Conservation (phyloP, 345 rosid genomes). For the Gossypium mustelinum region DNA sequence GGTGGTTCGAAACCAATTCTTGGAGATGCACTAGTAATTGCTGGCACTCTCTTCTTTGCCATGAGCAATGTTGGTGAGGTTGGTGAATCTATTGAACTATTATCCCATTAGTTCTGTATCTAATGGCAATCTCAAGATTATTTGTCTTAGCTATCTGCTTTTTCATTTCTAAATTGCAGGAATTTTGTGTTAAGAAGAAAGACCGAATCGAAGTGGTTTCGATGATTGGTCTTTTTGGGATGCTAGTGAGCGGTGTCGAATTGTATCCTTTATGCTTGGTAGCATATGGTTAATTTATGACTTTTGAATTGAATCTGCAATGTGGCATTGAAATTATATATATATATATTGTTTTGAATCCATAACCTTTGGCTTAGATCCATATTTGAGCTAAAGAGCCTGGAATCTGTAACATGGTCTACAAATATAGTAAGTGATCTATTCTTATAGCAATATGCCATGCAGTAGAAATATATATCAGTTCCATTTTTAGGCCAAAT, state of each 20-base stretch:
- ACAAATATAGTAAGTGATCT: slow-evolving; percentile 38
- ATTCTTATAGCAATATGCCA: not conserved
- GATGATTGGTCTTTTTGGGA: slow-evolving; percentile 47
- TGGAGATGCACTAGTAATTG: slow-evolving; percentile 47
- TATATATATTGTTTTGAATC: slow-evolving; percentile 12
- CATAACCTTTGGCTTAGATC: slow-evolving; percentile 38
- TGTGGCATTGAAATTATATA: not conserved
- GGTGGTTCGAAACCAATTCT: slow-evolving; percentile 45
- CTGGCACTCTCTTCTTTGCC: slow-evolving; percentile 45
- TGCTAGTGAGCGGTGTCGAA: slow-evolving; percentile 38
- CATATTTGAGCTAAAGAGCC: slow-evolving; percentile 34
- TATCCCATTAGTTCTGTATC: not conserved
- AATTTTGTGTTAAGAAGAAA: slow-evolving; percentile 51
- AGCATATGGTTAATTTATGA: not conserved
- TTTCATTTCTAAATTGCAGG: slow-evolving; percentile 31
- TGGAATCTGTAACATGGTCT: slow-evolving; percentile 47
- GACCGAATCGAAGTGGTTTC: slow-evolving; percentile 49
- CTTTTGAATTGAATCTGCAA: not conserved
- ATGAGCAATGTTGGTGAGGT: slow-evolving; percentile 62
- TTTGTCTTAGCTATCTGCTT: not conserved
- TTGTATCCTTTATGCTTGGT: slow-evolving; percentile 36
- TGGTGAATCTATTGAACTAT: slow-evolving; percentile 9
- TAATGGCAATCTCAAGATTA: not conserved
- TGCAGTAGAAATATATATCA: not conserved
- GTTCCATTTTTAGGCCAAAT: not conserved